Percentiles rank a stretch among this genome's conserved stretches.
Conservation (phyloP, 169 alveolate genomes). For the Theileria sp. region DNA sequence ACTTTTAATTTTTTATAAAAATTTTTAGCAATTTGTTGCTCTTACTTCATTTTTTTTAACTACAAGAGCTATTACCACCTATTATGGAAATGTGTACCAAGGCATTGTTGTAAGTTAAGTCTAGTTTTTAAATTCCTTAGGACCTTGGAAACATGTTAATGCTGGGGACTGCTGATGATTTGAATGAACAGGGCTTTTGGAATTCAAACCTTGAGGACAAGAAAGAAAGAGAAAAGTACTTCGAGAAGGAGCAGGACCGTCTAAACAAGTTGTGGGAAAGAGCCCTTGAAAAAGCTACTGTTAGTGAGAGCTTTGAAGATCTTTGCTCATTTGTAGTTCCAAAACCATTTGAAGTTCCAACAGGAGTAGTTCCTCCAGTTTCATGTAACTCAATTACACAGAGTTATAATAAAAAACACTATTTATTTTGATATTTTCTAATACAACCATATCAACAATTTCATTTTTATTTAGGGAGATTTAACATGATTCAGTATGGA, state of each 20-base stretch:
- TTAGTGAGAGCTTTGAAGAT: slow-evolving; percentile 67
- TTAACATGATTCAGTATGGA: slow-evolving; percentile 84
- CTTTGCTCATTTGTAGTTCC: slow-evolving; percentile 65
- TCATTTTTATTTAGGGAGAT: slow-evolving; percentile 62
- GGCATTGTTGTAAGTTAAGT: slow-evolving; percentile 68
- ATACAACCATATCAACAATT: too few species aligned
- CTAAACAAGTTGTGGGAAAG: slow-evolving; percentile 71
- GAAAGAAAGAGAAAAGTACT: slow-evolving; percentile 65
- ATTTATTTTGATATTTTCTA: too few species aligned
- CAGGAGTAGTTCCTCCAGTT: slow-evolving; percentile 68
- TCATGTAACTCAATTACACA: slow-evolving; percentile 44
- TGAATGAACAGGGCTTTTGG: slow-evolving; percentile 81
- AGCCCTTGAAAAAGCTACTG: slow-evolving; percentile 72
- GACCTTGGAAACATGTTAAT: slow-evolving; percentile 68
- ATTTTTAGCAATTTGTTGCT: slow-evolving; percentile 78
- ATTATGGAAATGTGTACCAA: slow-evolving; percentile 75
- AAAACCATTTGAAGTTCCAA: slow-evolving; percentile 43
- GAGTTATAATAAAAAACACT: too few species aligned
- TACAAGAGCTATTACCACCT: slow-evolving; percentile 74
- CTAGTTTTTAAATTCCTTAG: background rate
- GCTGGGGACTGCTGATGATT: slow-evolving; percentile 78
- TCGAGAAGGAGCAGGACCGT: slow-evolving; percentile 74
- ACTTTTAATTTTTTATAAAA: too few species aligned
- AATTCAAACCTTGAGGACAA: slow-evolving; percentile 71
- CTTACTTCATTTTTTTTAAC: slow-evolving; percentile 79